Conservation (phyloP, 2,329 filamentous ascomycete genomes). For the Scytalidium sp. region DNA sequence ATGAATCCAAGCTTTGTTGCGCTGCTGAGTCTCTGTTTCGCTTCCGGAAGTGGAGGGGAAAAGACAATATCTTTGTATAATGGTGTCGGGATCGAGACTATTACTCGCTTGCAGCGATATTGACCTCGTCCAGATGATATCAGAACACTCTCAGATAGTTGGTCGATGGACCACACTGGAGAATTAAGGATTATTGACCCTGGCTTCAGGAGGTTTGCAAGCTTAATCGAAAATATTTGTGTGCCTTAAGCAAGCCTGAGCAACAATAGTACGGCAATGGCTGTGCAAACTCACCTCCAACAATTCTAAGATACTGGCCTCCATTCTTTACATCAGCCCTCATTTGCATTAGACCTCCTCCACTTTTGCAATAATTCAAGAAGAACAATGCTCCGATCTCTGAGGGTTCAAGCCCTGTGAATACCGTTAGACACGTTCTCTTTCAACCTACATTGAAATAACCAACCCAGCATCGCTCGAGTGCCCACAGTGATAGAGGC, state of each 20-base stretch:
- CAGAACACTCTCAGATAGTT: slow-evolving; percentile 4
- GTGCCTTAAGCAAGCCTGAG: slow-evolving; percentile 8
- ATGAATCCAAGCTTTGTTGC: slow-evolving; percentile 39
- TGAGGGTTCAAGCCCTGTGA: slow-evolving; percentile 33
- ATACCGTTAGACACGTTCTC: background rate
- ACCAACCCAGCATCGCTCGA: slow-evolving; percentile 45
- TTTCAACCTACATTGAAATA: background rate
- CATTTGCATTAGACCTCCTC: slow-evolving; percentile 49
- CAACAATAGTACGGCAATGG: background rate
- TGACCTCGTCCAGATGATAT: slow-evolving; percentile 3
- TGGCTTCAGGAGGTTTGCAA: slow-evolving; percentile 10
- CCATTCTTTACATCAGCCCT: slow-evolving; percentile 49
- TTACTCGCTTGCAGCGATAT: slow-evolving; percentile 28
- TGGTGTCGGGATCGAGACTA: slow-evolving; percentile 48
- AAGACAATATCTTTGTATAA: slow-evolving; percentile 44
- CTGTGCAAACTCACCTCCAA: slow-evolving; percentile 9
- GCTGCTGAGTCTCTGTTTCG: slow-evolving; percentile 32
- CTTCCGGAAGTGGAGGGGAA: slow-evolving; percentile 38
- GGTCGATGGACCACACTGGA: slow-evolving; percentile 10
- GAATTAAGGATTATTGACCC: slow-evolving; percentile 10
- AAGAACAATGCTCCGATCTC: slow-evolving; percentile 52
- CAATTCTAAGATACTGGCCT: slow-evolving; percentile 28
- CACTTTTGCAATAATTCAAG: slow-evolving; percentile 51
- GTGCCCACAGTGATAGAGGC: slow-evolving; percentile 36
- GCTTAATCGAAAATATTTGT: slow-evolving; percentile 11